These are phyloP conservation scores for Pythium dissimile DNA, from an alignment of 352 stramenopile genomes.

Conservation along the genomic window DNA sequence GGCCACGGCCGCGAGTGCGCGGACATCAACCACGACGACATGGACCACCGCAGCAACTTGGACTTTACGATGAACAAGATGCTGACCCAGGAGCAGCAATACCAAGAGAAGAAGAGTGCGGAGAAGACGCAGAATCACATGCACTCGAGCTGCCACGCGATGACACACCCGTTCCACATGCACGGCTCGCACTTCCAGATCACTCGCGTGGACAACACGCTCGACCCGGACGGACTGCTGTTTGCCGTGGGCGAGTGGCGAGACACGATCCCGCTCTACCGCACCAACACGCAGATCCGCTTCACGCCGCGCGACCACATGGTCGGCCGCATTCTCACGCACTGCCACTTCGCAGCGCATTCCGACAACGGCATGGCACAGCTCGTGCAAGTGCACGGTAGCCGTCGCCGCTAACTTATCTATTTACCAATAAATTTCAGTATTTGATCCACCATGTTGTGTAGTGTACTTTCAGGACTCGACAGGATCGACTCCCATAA, in stretches of 20 bases:
- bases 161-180: slow-evolving; percentile 82
- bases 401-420: background rate
- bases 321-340: slow-evolving; percentile 58
- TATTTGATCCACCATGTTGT: background rate
- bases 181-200: slow-evolving; percentile 77
- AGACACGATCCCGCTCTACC: slow-evolving; percentile 73
- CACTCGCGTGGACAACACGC: slow-evolving; percentile 32
- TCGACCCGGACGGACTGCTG: slow-evolving; percentile 52
- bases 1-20: slow-evolving; percentile 42
- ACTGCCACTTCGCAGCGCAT: slow-evolving; percentile 75
- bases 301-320: slow-evolving; percentile 67
- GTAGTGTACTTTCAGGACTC: too few species aligned
- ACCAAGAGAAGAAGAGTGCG: slow-evolving; percentile 14
- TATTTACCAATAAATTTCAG: background rate
- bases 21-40: slow-evolving; percentile 30
- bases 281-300: slow-evolving; percentile 54
- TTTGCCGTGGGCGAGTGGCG: slow-evolving; percentile 69
- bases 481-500: too few species aligned
- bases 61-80: slow-evolving; percentile 30
- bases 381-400: slow-evolving; percentile 41
- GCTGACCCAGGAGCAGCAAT: slow-evolving; percentile 15
- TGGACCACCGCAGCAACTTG: slow-evolving; percentile 22
- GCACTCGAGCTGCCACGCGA: slow-evolving; percentile 49
- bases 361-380: slow-evolving; percentile 75
- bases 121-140: background rate